Conservation (phyloP, 306 rosid genomes). For the Crotalaria pallida region DNA sequence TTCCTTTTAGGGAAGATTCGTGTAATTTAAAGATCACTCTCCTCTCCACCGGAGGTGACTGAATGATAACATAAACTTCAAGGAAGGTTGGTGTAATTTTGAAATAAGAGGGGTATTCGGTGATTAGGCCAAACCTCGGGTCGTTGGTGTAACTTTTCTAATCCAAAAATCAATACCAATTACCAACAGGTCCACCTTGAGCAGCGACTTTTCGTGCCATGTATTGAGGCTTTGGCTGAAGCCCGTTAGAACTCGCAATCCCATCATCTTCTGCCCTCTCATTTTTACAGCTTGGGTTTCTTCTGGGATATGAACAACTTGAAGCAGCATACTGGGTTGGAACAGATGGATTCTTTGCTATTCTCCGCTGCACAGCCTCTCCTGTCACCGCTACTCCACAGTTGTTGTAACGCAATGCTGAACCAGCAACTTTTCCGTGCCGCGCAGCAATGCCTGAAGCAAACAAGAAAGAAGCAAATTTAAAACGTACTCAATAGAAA, state of each 20-base stretch:
- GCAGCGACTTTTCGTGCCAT: conserved; percentile 91
- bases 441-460: conserved; percentile 73
- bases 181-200: conserved; percentile 74
- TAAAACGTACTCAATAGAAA: neutral
- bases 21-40: no score
- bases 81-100: no score
- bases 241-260: conserved; percentile 64
- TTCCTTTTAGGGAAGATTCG: no score
- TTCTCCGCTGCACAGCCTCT: conserved; percentile 78
- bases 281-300: conserved; percentile 72
- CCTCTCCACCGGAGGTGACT: no score
- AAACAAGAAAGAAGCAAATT: neutral
- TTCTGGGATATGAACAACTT: conserved; percentile 58
- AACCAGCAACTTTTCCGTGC: conserved; percentile 88
- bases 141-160: neutral
- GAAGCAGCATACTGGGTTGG: conserved; percentile 55
- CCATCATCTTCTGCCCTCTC: conserved; percentile 74
- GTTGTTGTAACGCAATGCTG: conserved; percentile 75
- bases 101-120: no score
- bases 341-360: conserved; percentile 55
- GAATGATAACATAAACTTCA: no score
- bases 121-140: no score
- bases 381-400: conserved; percentile 61
- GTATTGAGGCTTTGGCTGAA: conserved; percentile 89
- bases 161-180: conserved; percentile 62